Conservation (phyloP, 257 asterid genomes). For the Catharanthus roseus region DNA sequence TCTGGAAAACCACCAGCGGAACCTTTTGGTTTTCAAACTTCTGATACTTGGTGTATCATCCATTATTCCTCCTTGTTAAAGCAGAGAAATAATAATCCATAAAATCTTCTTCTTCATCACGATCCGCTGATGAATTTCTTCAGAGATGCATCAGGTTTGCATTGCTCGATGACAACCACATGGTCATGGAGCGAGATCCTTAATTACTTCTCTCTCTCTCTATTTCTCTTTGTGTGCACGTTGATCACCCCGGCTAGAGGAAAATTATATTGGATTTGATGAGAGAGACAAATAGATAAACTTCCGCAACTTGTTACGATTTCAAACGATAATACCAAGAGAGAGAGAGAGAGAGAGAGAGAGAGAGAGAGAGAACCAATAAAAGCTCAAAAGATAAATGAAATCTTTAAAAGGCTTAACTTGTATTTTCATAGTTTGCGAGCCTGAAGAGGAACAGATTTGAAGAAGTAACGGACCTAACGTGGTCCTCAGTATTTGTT, state of each 20-base stretch:
- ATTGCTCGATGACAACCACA: slow-evolving; percentile 18
- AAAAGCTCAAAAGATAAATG: slow-evolving; percentile 38
- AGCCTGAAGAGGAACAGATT: slow-evolving; percentile 10
- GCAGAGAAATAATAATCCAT: slow-evolving; percentile 19
- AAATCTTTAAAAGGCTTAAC: slow-evolving; percentile 1
- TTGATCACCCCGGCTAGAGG: slow-evolving; percentile 46
- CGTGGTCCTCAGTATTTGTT: slow-evolving; percentile 30
- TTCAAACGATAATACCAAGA: slow-evolving; percentile 17
- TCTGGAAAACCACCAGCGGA: slow-evolving; percentile 59
- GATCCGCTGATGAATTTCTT: background rate
- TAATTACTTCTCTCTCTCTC: no score
- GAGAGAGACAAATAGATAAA: slow-evolving; percentile 42
- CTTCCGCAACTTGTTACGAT: slow-evolving; percentile 5
- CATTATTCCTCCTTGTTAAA: slow-evolving; percentile 52
- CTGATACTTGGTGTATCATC: no score
- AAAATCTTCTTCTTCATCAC: slow-evolving; percentile 12
- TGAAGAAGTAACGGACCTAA: slow-evolving; percentile 36
- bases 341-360: slow-evolving; percentile 8
- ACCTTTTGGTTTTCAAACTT: slow-evolving; percentile 34
- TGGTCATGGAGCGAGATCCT: no score
- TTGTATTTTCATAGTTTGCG: slow-evolving; percentile 1
- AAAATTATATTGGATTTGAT: slow-evolving; percentile 8
- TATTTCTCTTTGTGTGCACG: slow-evolving; percentile 17
- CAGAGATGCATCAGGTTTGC: slow-evolving; percentile 2
- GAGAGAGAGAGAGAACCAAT: slow-evolving; percentile 6